Evolutionary conservation across 331 rosid species (phyloP), one percentile per base, ranked within the genome.

Genomic region (Malus hybrid): DNA sequence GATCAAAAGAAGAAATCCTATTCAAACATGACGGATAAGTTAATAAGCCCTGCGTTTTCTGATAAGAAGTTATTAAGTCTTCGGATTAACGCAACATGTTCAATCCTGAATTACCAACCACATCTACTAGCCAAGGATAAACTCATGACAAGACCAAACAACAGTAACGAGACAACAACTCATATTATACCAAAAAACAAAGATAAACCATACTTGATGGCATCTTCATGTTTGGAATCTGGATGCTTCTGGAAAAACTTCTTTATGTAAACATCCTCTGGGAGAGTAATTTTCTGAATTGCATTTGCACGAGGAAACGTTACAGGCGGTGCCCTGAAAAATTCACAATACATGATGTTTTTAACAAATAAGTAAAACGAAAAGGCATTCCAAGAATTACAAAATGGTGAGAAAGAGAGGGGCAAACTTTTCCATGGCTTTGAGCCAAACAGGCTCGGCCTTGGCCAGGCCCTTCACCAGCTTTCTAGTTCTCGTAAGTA

Each of bases 341-440:
- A 28, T 24, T n/a, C 8, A 14, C 29, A 71, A n/a, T 48, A 71
- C 18, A 22, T 48, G 13, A 42, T 2, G 57, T 19, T 58, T 19
- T 30, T 14, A 15, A 14, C 39, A 20, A 26, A 13, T 1, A 2
- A 66, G 39, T 16, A 50, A 71, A 32, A 14, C 2, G 28, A 60
- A 19, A 28, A 34, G 6, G 64, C 63, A 58, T 22, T 22, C 61
- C 29, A 58, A 22, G 64, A 58, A 58, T 58, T 28, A 58, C 64
- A 58, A 14, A 20, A 58, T 22, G 64, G 8, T 58, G 39, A 70
- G 69, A 24, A 26, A 63, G 82, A 64, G 56, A 61, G 71, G 68
- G 74, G 80, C 86, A 24, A 50, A 93, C 97, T 83, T 90, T 78
- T 91, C 93, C 98, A 91, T 91, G 83, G 96, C 98, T 86, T 93